These are phyloP conservation scores for Phytophthora idaei DNA, from an alignment of 352 stramenopile species.

Conservation along the genomic window DNA sequence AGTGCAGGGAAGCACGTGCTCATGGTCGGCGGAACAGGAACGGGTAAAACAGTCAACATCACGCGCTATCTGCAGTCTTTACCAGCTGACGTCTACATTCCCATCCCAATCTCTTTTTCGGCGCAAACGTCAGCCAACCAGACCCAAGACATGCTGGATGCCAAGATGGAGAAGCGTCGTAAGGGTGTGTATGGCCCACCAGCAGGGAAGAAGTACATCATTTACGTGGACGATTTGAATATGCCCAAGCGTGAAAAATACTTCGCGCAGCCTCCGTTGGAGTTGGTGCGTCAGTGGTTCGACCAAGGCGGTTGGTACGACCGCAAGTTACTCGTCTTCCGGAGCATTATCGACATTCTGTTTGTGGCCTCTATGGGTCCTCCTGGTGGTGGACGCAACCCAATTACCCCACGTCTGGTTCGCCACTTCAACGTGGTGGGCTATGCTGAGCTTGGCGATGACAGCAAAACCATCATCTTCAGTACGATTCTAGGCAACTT, in stretches of 20 bases:
- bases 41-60: constrained; percentile 96
- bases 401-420: constrained; percentile 90
- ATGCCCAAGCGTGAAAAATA: constrained; percentile 96
- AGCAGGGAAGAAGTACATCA: constrained; percentile 91
- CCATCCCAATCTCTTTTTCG: constrained; percentile 92
- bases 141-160: constrained; percentile 92
- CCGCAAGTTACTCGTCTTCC: constrained; percentile 91
- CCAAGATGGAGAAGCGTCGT: constrained; percentile 93
- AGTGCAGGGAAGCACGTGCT: constrained; percentile 91
- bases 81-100: constrained; percentile 87
- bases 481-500: constrained; percentile 93
- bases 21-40: constrained; percentile 94
- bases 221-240: constrained; percentile 97
- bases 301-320: constrained; percentile 96
- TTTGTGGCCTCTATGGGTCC: constrained; percentile 93
- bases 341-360: constrained; percentile 88
- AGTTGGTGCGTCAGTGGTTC: constrained; percentile 95
- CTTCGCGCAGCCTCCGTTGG: constrained; percentile 94
- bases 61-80: constrained; percentile 87
- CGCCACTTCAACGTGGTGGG: constrained; percentile 95
- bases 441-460: constrained; percentile 90
- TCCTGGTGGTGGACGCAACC: constrained; percentile 91
- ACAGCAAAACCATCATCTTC: constrained; percentile 93
- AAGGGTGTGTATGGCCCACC: constrained; percentile 93
- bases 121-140: constrained; percentile 93